Percentiles rank a stretch among this genome's conserved stretches.
Conservation (phyloP, 352 stramenopile species). For the Phytophthora megakarya region DNA sequence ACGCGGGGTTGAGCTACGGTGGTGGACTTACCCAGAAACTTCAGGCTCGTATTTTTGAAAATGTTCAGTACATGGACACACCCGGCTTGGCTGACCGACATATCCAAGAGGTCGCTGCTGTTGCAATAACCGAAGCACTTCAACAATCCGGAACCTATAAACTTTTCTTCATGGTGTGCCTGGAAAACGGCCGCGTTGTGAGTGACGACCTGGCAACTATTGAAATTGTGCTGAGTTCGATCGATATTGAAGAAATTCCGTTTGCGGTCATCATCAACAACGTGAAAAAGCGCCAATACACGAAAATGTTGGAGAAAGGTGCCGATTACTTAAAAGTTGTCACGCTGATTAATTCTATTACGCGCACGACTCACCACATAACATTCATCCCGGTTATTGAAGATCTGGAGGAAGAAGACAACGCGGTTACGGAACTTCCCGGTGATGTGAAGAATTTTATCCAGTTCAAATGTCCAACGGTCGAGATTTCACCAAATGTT, state of each 20-base stretch:
- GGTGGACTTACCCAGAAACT: background rate
- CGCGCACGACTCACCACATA: constrained; percentile 10
- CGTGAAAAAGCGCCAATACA: constrained; percentile 20
- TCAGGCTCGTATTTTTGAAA: background rate
- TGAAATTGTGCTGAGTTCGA: constrained; percentile 23
- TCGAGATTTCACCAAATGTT: background rate
- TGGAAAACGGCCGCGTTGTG: constrained; percentile 26
- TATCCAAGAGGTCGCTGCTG: background rate
- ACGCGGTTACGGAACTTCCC: background rate
- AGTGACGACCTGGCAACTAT: constrained; percentile 27
- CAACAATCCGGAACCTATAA: constrained; percentile 22
- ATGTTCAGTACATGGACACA: constrained; percentile 30
- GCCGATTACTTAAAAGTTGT: constrained; percentile 13
- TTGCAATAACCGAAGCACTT: constrained; percentile 25
- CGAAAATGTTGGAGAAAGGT: constrained; percentile 6
- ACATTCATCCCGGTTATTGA: constrained; percentile 18
- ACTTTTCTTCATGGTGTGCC: constrained; percentile 31
- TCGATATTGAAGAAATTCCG: constrained; percentile 4
- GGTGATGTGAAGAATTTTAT: background rate
- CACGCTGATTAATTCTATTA: constrained; percentile 7
- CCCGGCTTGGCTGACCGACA: constrained; percentile 15
- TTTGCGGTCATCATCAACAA: constrained; percentile 30
- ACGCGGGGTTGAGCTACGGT: background rate
- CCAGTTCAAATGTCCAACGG: background rate
- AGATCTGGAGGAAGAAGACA: constrained; percentile 16